Evolutionary conservation across 345 rosid species (phyloP), one percentile per base, ranked within the genome.

Genomic region (Citrus reticulata): DNA sequence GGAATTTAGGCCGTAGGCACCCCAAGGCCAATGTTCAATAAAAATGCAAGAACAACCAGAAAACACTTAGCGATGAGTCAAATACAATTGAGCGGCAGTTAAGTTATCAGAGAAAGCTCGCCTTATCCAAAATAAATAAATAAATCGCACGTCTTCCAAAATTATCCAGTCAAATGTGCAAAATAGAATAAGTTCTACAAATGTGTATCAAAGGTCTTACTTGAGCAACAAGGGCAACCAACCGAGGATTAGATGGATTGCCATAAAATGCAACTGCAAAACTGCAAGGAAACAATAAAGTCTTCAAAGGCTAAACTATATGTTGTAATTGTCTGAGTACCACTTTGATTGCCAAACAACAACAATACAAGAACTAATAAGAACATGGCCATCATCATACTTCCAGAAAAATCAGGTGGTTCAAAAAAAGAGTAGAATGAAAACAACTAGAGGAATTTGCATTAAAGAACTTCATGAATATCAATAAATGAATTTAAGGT

Each of bases 201-300:
- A 46, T 16, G 60, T 25, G 54, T 3, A 62, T 72, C 30, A 37
- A 9, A 59, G 64, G 35, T 75, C 91, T 86, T 87, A 93, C 98
- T 86, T 93, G 98, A 17, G 98, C 95, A 81, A 95, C 87, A 81
- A 95, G 93, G 68, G 95, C 98, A 42, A 95, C 98, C 84, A 93
- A 79, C 70, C 85, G 93, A 39, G 98, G 91, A 86, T 84, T 87
- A 75, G 91, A 85, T 49, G 92, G 77, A 77, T 85, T 71, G 19
- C 99, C 97, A 78, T 84, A 86, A 79, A 88, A 95, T 68, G 97
- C 99, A 84, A 92, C 91, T 57, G 97, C 97, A 85, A 86, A 93
- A 80, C 98, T 96, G 85, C 73, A 85, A 76, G 74, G 72, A 35
- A 29, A 81, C 37, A 75, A 34, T 19, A 34, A 24, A 39, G 8